Evolutionary conservation across 495 filamentous ascomycete species (phyloP).

Genomic region (Xylaria grammica): DNA sequence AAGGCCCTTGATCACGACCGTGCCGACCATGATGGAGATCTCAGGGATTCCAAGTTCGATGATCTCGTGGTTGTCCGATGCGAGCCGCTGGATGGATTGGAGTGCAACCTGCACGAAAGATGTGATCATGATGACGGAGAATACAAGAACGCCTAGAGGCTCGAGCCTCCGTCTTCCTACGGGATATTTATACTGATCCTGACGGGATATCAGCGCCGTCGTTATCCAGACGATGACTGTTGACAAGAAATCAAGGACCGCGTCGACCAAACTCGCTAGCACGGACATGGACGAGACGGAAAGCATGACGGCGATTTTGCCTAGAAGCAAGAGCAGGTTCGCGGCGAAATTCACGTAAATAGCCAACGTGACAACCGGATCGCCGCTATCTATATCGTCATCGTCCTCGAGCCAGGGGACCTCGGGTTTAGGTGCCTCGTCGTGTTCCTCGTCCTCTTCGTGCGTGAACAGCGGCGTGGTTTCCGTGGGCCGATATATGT

Average conservation of each 20-base stretch:
- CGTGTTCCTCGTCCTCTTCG: constrained; percentile 43
- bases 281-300: constrained; percentile 86
- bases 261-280: constrained; percentile 87
- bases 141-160: constrained; percentile 79
- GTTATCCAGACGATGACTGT: constrained; percentile 89
- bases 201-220: constrained; percentile 72
- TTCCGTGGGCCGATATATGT: constrained; percentile 80
- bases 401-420: constrained; percentile 60
- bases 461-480: constrained; percentile 63
- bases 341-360: constrained; percentile 89
- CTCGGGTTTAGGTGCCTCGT: constrained; percentile 45
- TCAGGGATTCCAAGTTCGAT: constrained; percentile 75
- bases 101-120: constrained; percentile 86
- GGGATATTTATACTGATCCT: constrained; percentile 83
- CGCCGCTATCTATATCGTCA: constrained; percentile 65
- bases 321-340: constrained; percentile 75
- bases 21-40: constrained; percentile 80
- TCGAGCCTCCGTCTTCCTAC: constrained; percentile 76
- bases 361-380: constrained; percentile 73
- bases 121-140: constrained; percentile 84
- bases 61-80: constrained; percentile 65
- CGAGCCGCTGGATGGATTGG: constrained; percentile 71
- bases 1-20: constrained; percentile 79
- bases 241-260: constrained; percentile 82
- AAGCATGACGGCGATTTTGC: constrained; percentile 79